phyloP scores from a whole-genome alignment of 305 asterid genomes.

The Coffea humblotiana region DNA sequence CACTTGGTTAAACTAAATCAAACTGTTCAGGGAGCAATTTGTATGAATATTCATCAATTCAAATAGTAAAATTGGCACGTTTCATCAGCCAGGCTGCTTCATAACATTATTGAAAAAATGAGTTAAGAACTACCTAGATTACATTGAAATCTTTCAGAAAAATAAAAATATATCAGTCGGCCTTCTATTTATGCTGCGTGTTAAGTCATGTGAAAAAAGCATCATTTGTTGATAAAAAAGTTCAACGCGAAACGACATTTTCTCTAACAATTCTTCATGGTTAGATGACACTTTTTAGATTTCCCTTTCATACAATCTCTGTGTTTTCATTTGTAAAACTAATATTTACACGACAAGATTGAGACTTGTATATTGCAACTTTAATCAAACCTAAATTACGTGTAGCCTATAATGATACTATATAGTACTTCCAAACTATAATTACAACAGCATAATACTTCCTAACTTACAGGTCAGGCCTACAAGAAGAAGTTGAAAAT shows the following conservation, averaged over 20 bases:
- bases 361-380: too few species aligned
- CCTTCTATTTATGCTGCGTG: background rate
- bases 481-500: background rate
- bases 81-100: background rate
- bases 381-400: background rate
- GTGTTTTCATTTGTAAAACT: background rate
- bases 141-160: background rate
- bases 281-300: background rate
- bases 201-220: too few species aligned
- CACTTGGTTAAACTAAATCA: background rate
- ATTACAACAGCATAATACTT: too few species aligned
- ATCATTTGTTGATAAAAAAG: too few species aligned
- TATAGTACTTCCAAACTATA: background rate
- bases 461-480: background rate
- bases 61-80: background rate
- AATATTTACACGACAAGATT: too few species aligned
- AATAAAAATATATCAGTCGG: too few species aligned
- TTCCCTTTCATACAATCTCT: too few species aligned
- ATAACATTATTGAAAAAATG: too few species aligned
- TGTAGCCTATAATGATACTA: too few species aligned
- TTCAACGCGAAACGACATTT: background rate
- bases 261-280: background rate
- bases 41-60: background rate
- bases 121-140: too few species aligned
- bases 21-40: background rate